Base-by-base conservation (phyloP, 176 grass and related monocot genomes). In the Aegilops speltoides region DNA sequence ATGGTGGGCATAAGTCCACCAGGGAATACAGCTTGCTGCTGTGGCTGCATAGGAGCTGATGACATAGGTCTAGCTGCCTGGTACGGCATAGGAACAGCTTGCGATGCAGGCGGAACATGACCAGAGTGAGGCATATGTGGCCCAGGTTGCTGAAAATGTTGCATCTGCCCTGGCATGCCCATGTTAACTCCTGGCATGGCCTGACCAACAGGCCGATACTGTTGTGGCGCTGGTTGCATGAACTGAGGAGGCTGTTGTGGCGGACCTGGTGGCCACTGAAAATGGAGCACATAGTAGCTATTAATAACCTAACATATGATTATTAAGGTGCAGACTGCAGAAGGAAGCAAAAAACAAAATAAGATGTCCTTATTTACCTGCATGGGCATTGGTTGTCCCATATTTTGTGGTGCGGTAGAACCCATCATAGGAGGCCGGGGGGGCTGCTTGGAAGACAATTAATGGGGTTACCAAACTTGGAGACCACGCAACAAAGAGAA, bases 351-450 rank as follows among this genome's bases (percentile, higher is more conserved):
- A 16, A 43, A 73, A 66, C 48, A 40, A 64, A 7, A 54, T 54
- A 19, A 59, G 59, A 64, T 8, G 16, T 52, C 73, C 23, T 15
- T 79, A 67, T 68, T 82, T 85, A 99, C 97, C 97, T 94, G 97
- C 89, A 96, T 93, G n/a, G 86, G 82, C 79, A 96, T 94, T 56
- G 90, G 97, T 29, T 92, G 88, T 73, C 87, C 94, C 79, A 92
- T 86, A 90, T 96, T 96, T 93, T 96, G 75, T 74, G 89, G 97
- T 50, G 79, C 78, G 20, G 46, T 65, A 66, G 89, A 89, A 43
- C 90, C 87, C 78, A 91, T 81, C 61, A 88, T 88, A 84, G 92
- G 84, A 90, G 96, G 93, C 83, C 91, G 92, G 54, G 86, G 89
- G 32, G 87, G 95, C 95, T 98, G 89, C 73, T 78, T 68, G 32